Base-by-base conservation (phyloP, 2,329 filamentous ascomycete genomes). In the Talaromyces sp. region DNA sequence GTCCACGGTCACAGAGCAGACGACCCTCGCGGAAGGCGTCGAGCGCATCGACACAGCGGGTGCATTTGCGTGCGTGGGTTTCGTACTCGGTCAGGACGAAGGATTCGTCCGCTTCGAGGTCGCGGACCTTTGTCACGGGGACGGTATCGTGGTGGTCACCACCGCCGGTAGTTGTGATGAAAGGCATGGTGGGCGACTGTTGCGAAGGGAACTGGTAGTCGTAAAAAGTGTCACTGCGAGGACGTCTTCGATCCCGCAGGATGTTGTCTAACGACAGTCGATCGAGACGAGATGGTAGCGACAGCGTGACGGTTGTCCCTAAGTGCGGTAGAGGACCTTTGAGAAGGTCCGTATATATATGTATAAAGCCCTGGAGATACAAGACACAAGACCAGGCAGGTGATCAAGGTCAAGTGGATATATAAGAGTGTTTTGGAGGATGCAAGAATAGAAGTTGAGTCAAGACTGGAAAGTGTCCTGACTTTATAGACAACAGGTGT, bases 11-110 rank as follows among this genome's bases (percentile, higher is more conserved):
- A 69, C 77, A 79, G n/a, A 79, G 72, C 19, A 68, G 66, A 7
- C 67, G 56, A 39, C 73, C 73, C n/a, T 70, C 64, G 45, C 67
- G 67, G 67, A 71, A 69, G 31, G 71, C 68, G 7, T 69, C 66
- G 65, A 72, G 73, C 7, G 77, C 75, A 60, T 72, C 66, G 33
- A 66, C 68, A 65, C 77, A 79, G 65, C 67, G 50, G 9, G 67
- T 27, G 71, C 77, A 79, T 59, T 70, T 72, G 57, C 67, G 66
- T 64, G 76, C 72, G 65, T 79, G 77, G n/a, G 62, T 66, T 39
- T 75, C 72, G 61, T 73, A 78, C 39, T 70, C 66, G 27, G 70
- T 66, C 70, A 78, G 74, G 45, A 77, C 77, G 57, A 72, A 75
- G 31, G 69, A 62, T 67, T 79, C 77, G 56, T 78, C 74, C 52